Base-by-base conservation (phyloP, 495 filamentous ascomycete species). In the Podospora tetraspora region DNA sequence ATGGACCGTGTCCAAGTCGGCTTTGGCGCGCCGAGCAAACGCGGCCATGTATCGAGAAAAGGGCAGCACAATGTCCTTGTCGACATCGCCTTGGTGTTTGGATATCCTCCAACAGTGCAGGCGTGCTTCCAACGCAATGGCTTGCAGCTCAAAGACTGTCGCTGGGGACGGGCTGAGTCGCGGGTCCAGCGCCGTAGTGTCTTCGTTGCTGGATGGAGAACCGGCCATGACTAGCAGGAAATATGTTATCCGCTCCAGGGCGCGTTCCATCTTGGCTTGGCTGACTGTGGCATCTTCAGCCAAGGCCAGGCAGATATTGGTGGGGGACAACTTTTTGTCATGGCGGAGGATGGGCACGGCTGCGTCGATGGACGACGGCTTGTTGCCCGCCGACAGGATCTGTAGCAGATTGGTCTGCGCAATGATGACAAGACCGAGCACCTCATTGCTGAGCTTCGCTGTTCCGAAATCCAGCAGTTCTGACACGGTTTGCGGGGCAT, bases 161-260 rank as follows among this genome's bases (percentile, higher is more conserved):
- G 83, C 82, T 0, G 92, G 89, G 29, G 84, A 84, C n/a, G 89
- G 71, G 57, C 77, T 80, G 0, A 88, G 79, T 23, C 83, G 83
- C 10, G 79, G 72, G 69, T 86, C 81, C 13, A 73, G 74, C 3
- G 81, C 82, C 1, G 77, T 22, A 4, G 69, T 70, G 71, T 91
- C 88, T 24, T 87, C 84, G 29, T 84, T 77, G 23, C 78, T 72
- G 0, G 87, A 83, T 27, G 84, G 70, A 68, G 83, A 86, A 0
- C 90, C 86, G 66, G 86, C 84, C 1, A 94, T 72, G 4, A 88
- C 85, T 0, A 93, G 77, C 1, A 94, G 75, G 4, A 80, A 84
- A 71, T 92, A 91, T 0, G 91, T 86, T 3, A 94, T 73, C 0
- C 82, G 79, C 64, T 96, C 91, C 13, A 96, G 78, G 69, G 94